phyloP scores from a whole-genome alignment of 2,329 filamentous ascomycete species.

The Westerdykella aurantiaca region DNA sequence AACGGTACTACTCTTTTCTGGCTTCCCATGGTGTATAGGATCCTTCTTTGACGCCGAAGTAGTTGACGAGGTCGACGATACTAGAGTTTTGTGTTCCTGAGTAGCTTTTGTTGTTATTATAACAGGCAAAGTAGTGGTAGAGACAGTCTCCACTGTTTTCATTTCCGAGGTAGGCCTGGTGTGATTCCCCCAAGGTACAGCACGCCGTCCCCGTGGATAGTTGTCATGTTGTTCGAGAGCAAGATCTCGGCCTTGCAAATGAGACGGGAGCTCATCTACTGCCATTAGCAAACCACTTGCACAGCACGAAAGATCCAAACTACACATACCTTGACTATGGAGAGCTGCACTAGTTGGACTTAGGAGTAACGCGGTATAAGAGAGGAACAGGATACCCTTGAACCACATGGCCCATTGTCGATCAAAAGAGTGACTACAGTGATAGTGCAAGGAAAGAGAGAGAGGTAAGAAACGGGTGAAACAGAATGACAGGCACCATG shows the following conservation, averaged over 20 bases:
- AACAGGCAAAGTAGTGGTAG: no score
- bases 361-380: conserved; percentile 19
- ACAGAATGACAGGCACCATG: conserved; percentile 21
- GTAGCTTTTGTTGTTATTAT: no score
- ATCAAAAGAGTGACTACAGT: conserved; percentile 23
- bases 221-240: no score
- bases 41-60: no score
- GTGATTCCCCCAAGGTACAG: no score
- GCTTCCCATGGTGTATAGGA: no score
- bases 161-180: no score
- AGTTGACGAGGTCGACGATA: no score
- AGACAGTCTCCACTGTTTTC: no score
- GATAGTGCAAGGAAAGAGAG: conserved; percentile 14
- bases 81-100: no score
- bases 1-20: no score
- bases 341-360: conserved; percentile 17
- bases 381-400: conserved; percentile 22
- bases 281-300: conserved; percentile 1
- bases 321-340: conserved; percentile 12
- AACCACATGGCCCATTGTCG: conserved; percentile 35
- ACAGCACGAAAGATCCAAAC: background rate
- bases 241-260: background rate
- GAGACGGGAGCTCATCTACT: conserved; percentile 5
- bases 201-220: no score
- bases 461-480: conserved; percentile 19